Percentiles rank a stretch among this genome's conserved stretches.
Evolutionary conservation across 2,329 filamentous ascomycete species (phyloP).

Genomic region (Neofusicoccum cordaticola): DNA sequence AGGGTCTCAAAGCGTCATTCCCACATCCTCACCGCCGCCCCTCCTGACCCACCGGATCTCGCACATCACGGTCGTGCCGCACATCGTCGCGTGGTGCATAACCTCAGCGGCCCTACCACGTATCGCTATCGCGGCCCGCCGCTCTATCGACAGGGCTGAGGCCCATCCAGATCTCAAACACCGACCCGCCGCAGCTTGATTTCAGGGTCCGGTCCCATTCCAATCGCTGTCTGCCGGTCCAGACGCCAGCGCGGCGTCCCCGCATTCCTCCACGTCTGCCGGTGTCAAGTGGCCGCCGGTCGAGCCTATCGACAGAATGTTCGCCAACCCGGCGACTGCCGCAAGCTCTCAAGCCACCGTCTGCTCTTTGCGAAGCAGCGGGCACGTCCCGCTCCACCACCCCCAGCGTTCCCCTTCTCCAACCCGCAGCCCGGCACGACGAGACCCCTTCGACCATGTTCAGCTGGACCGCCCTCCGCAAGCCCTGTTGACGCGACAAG

Average conservation of each 20-base stretch:
- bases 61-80: background rate
- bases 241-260: background rate
- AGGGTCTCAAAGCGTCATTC: background rate
- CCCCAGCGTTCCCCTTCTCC: slow-evolving; percentile 14
- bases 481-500: background rate
- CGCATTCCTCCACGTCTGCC: background rate
- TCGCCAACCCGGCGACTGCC: background rate
- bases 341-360: slow-evolving; percentile 29
- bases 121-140: slow-evolving; percentile 7
- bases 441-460: background rate
- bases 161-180: background rate
- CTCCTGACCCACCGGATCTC: slow-evolving; percentile 10
- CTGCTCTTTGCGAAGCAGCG: slow-evolving; percentile 25
- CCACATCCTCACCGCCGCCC: background rate
- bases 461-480: slow-evolving; percentile 20
- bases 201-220: background rate
- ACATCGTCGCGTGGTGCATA: slow-evolving; percentile 8
- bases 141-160: background rate
- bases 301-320: background rate
- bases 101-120: background rate
- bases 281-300: background rate
- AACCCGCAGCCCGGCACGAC: background rate
- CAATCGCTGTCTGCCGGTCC: background rate
- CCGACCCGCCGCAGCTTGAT: slow-evolving; percentile 1
- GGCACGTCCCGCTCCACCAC: slow-evolving; percentile 2